Evolutionary conservation across 176 grass and related monocot genomes (phyloP), one percentile per base, ranked within the genome.

Genomic region (Oropetium thomaeum): DNA sequence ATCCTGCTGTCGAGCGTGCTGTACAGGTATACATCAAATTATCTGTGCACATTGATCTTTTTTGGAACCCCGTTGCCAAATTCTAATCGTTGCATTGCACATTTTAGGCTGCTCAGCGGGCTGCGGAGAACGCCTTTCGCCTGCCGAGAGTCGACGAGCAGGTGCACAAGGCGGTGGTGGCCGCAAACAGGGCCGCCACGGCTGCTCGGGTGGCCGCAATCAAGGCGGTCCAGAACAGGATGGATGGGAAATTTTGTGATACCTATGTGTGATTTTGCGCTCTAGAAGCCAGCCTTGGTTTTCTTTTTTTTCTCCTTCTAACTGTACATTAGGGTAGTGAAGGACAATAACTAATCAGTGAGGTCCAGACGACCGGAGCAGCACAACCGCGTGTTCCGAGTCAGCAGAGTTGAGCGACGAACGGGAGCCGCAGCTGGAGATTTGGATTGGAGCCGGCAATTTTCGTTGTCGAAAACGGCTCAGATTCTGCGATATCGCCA

Each of bases 191-290:
- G 61, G 80, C 92, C 1, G 76, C 83, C 79, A 81, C 69, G 13
- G 86, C 77, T 23, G 92, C 92, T 3, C 64, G 79, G 32, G 81
- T 84, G 13, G 89, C 81, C 25, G 84, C 89, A 26, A 78, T 89
- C 82, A 90, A 90, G 77, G 89, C 89, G 14, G 89, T 87, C 32
- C 84, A 90, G 84, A 90, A 90, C 79, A 82, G 79, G 69, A 90
- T 90, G 87, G 87, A 89, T 45, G 87, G 87, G 1, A 89, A 89
- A 58, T 89, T 89, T 80, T 89, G 87, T 4, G 82, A 89, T 9
- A 89, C 87, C 73, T 79, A 82, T 73, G 73, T 89, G 43, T 89
- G 82, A 89, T 34, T 33, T 62, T 68, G 81, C 74, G 75, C 30
- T 69, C 9, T 43, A 55, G 43, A 47, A 65, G 71, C 53, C 66